Base-by-base conservation (phyloP, 164 flowering plant species). In the Sedum album region DNA sequence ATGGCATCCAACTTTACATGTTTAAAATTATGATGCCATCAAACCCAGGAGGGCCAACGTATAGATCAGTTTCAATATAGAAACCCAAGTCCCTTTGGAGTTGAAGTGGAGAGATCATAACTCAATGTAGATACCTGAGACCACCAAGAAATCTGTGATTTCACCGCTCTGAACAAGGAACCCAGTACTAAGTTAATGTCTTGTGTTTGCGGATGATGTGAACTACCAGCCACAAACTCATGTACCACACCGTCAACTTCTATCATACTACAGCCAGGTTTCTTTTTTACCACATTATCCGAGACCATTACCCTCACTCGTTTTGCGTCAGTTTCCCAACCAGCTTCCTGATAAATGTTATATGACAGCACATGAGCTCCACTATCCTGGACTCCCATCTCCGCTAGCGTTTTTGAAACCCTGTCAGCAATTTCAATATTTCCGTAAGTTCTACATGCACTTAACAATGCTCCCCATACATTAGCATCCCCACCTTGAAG, bases 281-380 rank as follows among this genome's bases (percentile, higher is more conserved):
- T 76, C 78, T 84, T 84, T 72, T 76, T 81, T 75, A 80, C 69
- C 21, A 87, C 79, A 31, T 61, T 70, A 30, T 79, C 79, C 18
- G 74, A 63, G 17, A 87, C 76, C 73, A 68, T n/a, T 62, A 71
- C 79, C 65, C 88, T 77, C 1, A 80, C 82, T 64, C 67, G 72
- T 51, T 71, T 77, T 4, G 88, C 96, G 31, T 84, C 84, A 65
- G 6, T 25, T 48, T 81, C 86, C 83, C 82, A 74, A 17, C 92
- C 86, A 70, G 89, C 85, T 74, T 81, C 88, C 46, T 36, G 76
- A 30, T 78, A 85, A 6, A 87, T 77, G 72, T 83, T 87, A 71
- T 83, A 84, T 33, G 80, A 72, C 46, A 82, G 82, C 53, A 82
- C 79, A 76, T 77, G 76, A 71, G 74, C 72, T 3, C 92, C 95